Conservation (phyloP, 2,329 filamentous ascomycete genomes). For the Sordariomycetes sp. region DNA sequence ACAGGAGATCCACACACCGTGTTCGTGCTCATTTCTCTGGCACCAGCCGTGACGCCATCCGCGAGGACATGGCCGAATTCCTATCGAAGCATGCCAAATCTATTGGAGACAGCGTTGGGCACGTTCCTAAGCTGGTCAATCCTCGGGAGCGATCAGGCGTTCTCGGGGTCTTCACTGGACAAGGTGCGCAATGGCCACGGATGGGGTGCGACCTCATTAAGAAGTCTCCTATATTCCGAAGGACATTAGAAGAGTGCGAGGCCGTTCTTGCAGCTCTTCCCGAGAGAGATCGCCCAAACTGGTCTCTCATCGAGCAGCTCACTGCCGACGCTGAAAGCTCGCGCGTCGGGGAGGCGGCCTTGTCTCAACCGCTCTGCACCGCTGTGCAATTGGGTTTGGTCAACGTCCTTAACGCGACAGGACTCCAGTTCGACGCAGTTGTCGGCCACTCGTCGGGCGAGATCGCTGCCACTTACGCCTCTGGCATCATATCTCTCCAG, state of each 20-base stretch:
- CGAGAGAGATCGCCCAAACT: conserved; percentile 13
- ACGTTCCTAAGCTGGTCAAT: neutral
- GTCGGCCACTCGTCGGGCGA: conserved; percentile 33
- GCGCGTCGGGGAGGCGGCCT: conserved; percentile 18
- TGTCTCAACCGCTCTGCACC: conserved; percentile 27
- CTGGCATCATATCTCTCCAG: conserved; percentile 27
- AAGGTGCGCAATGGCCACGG: conserved; percentile 19
- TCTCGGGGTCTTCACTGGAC: conserved; percentile 19
- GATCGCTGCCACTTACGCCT: conserved; percentile 31
- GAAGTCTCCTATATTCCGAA: conserved; percentile 1
- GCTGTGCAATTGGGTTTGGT: conserved; percentile 32
- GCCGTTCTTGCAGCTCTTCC: conserved; percentile 14
- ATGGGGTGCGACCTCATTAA: conserved; percentile 13
- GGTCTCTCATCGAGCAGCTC: conserved; percentile 22
- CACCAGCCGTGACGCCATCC: neutral
- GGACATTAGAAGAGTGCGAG: conserved; percentile 11
- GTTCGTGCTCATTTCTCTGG: neutral
- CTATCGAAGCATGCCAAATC: neutral
- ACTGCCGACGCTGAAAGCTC: conserved; percentile 14
- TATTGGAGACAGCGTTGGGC: neutral
- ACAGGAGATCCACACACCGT: neutral
- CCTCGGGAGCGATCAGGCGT: conserved; percentile 2
- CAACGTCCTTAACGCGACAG: conserved; percentile 27
- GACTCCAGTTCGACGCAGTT: conserved; percentile 22
- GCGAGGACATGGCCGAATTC: neutral